phyloP scores from a whole-genome alignment of 108 stramenopile genomes.

The Schizochytrium sp. region DNA sequence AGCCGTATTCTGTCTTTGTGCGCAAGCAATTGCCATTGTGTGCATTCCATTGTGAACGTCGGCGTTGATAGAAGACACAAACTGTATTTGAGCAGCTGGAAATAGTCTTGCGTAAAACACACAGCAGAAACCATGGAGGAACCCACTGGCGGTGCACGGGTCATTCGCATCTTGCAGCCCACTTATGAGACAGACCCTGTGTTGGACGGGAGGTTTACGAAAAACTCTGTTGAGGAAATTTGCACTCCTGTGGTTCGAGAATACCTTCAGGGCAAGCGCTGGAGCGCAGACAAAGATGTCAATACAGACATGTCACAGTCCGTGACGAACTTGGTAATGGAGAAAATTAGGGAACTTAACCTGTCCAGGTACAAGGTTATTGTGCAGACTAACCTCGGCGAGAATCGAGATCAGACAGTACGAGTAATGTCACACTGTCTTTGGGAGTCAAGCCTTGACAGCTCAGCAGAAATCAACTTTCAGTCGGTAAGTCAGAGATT shows the following conservation, averaged over 20 bases:
- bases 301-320: constrained; percentile 41
- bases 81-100: too few relatives aligned
- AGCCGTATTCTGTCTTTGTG: too few relatives aligned
- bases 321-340: constrained; percentile 57
- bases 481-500: constrained; percentile 2
- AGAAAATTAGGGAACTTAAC: constrained; percentile 51
- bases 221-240: constrained; percentile 32
- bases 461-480: constrained; percentile 46
- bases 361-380: constrained; percentile 58
- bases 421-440: constrained; percentile 42
- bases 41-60: too few relatives aligned
- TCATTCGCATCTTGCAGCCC: constrained; percentile 58
- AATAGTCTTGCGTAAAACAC: not conserved
- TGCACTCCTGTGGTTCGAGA: constrained; percentile 60
- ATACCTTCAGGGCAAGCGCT: constrained; percentile 48
- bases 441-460: constrained; percentile 53
- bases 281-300: constrained; percentile 34
- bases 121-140: not conserved
- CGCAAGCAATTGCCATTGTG: too few relatives aligned
- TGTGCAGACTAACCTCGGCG: constrained; percentile 53
- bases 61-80: too few relatives aligned
- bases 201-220: constrained; percentile 56
- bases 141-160: not conserved
- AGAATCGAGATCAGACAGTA: constrained; percentile 28
- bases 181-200: constrained; percentile 47